Percentiles rank a stretch among this genome's conserved stretches.
Evolutionary conservation across 1,139 yeast genomes (phyloP).

Genomic region (Geotrichum carabidarum): DNA sequence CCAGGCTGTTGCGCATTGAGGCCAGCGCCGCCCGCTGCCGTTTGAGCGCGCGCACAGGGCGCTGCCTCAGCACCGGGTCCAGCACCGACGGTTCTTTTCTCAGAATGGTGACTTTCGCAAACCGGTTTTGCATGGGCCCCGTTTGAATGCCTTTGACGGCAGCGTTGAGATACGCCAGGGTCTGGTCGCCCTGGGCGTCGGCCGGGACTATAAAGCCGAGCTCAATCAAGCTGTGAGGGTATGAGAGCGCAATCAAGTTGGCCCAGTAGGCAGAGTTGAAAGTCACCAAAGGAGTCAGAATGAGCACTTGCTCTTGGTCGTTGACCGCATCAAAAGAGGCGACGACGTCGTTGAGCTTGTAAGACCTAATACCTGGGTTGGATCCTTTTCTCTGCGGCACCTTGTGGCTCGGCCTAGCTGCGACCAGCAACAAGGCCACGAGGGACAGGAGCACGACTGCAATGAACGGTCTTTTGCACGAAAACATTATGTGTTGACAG

Average conservation of each 20-base stretch:
- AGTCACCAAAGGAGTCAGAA: constrained; percentile 81
- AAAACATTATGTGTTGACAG: too few relatives aligned
- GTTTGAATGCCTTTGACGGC: constrained; percentile 69
- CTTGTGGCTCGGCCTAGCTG: too few relatives aligned
- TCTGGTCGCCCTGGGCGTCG: constrained; percentile 70
- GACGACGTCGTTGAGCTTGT: constrained; percentile 70
- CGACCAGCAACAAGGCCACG: too few relatives aligned
- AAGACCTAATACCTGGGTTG: constrained; percentile 53
- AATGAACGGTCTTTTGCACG: too few relatives aligned
- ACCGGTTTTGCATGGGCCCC: constrained; percentile 53
- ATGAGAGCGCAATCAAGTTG: constrained; percentile 63
- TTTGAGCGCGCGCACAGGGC: constrained; percentile 74
- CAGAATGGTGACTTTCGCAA: constrained; percentile 74
- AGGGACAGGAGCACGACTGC: too few relatives aligned
- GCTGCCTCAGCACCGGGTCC: constrained; percentile 55
- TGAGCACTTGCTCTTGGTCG: constrained; percentile 75
- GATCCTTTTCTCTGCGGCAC: too few relatives aligned
- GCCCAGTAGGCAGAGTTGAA: constrained; percentile 86
- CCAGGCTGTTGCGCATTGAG: constrained; percentile 81
- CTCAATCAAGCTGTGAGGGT: constrained; percentile 80
- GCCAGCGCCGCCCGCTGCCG: constrained; percentile 89
- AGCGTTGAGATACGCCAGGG: constrained; percentile 61
- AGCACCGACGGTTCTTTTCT: constrained; percentile 88
- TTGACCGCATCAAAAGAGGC: constrained; percentile 64
- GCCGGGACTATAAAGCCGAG: constrained; percentile 90